Percentiles rank a stretch among this genome's conserved stretches.
These are phyloP conservation scores for Anethum foeniculum DNA, from an alignment of 140 eudicot genomes.

Conservation along the genomic window DNA sequence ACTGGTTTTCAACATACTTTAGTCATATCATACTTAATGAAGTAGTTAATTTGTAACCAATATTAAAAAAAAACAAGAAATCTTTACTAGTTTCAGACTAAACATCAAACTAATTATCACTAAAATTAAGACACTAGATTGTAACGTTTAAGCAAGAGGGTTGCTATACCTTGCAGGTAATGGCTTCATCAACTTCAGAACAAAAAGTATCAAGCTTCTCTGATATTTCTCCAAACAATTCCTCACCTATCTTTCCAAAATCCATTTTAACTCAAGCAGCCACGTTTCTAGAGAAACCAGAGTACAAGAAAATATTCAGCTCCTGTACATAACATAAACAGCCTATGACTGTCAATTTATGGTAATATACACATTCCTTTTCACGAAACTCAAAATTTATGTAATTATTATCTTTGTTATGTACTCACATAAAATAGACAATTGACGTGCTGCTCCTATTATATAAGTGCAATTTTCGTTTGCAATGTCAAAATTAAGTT, in stretches of 20 bases:
- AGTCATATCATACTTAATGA: neutral
- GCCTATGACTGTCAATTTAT: neutral
- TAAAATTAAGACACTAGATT: neutral
- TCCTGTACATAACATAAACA: neutral
- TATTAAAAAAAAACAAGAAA: neutral
- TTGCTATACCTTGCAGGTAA: constrained; percentile 8
- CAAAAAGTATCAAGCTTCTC: constrained; percentile 14
- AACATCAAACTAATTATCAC: neutral
- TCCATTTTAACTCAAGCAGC: constrained; percentile 6
- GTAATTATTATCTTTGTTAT: neutral
- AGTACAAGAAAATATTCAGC: neutral
- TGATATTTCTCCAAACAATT: neutral
- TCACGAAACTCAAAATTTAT: neutral
- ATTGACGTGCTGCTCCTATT: neutral
- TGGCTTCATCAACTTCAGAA: constrained; percentile 1
- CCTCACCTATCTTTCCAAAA: neutral
- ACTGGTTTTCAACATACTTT: constrained; percentile 13
- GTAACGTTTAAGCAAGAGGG: neutral
- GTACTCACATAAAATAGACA: neutral
- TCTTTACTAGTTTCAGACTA: neutral
- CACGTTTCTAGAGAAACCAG: neutral
- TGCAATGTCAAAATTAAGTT: neutral
- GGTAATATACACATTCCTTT: neutral
- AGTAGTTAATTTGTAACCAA: neutral
- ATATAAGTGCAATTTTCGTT: neutral